Base-by-base conservation (phyloP, 495 filamentous ascomycete species). In the Evansstolkia leycettana region DNA sequence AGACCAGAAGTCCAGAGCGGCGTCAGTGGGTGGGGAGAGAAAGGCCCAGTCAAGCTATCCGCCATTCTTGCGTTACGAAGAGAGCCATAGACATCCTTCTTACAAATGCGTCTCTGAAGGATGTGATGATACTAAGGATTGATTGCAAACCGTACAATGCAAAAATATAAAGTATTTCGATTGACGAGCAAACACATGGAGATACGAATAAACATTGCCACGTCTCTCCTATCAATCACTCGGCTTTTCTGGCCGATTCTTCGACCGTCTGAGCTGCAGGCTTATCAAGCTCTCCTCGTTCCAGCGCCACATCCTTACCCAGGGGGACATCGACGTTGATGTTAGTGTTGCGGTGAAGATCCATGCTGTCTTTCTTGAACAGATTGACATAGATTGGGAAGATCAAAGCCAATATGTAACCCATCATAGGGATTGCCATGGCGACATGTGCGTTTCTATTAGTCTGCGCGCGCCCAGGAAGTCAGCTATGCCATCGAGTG, bases 1-100 rank as follows among this genome's bases (percentile, higher is more conserved):
- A 60, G 84, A 33, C 84, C 84, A 0, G 74, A 76, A 0, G 79
- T 90, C 2, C 76, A 80, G 37, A 55, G 60, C 31, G 84, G 84
- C 1, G 72, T 69, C 32, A 73, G 67, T 26, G 84, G 84, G 2
- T 89, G 84, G 84, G 84, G 84, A 10, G 80, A 79, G 14, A 87
- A 87, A 52, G 81, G 80, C 11, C 58, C 62, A 29, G 67, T 90
- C 11, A 75, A 62, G 47, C 50, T 93, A 7, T 52, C 52, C 7
- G 69, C 78, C 34, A 81, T 93, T 12, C 56, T 89, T 19, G 67
- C 65, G 13, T 48, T 88, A 37, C 67, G 71, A 42, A 59, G 72
- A 47, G 65, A 57, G 33, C 38, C 41, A 30, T 57, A 33, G 50
- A 37, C n/a, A 23, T 4, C 20, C 20, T 23, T 23, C 20, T 4